A percentile compares a stretch with the other conserved stretches of the same genome.
Conservation (phyloP, 352 stramenopile genomes). For the Phytophthora multivora region DNA sequence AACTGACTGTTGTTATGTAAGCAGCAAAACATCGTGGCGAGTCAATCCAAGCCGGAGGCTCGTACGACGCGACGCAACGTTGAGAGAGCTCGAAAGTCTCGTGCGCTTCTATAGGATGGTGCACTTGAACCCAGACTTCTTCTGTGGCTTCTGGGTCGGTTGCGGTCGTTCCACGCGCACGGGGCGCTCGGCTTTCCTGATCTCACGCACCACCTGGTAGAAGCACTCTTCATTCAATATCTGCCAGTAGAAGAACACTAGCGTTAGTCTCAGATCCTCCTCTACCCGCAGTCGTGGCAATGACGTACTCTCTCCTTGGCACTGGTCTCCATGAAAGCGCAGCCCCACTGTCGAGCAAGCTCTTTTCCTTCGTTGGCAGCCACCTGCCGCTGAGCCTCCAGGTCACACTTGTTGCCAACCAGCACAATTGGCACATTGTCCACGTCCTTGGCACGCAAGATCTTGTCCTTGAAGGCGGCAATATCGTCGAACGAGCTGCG, state of each 20-base stretch:
- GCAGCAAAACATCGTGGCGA: slow-evolving; percentile 36
- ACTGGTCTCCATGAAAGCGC: slow-evolving; percentile 89
- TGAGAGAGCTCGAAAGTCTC: slow-evolving; percentile 17
- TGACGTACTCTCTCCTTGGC: slow-evolving; percentile 82
- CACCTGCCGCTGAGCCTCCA: slow-evolving; percentile 80
- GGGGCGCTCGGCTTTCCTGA: slow-evolving; percentile 79
- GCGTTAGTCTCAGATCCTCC: slow-evolving; percentile 1
- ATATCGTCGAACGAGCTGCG: slow-evolving; percentile 92
- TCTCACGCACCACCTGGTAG: slow-evolving; percentile 89
- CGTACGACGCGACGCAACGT: slow-evolving; percentile 25
- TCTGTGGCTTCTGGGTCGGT: slow-evolving; percentile 60
- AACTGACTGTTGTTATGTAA: slow-evolving; percentile 45
- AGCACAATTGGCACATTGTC: slow-evolving; percentile 88
- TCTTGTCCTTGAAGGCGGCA: slow-evolving; percentile 89
- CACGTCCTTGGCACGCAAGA: slow-evolving; percentile 88
- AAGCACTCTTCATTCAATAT: slow-evolving; percentile 92
- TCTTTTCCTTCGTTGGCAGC: slow-evolving; percentile 63
- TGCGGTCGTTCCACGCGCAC: slow-evolving; percentile 45
- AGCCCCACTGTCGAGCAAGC: slow-evolving; percentile 78
- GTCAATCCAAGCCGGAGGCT: slow-evolving; percentile 14
- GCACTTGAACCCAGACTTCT: slow-evolving; percentile 72
- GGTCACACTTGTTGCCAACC: slow-evolving; percentile 90
- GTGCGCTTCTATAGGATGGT: slow-evolving; percentile 52
- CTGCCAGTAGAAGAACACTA: slow-evolving; percentile 19
- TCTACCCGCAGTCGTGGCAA: background rate